Percentiles rank a stretch among this genome's conserved stretches.
Conservation (phyloP, 352 stramenopile species). For the Blastocystis sp. region DNA sequence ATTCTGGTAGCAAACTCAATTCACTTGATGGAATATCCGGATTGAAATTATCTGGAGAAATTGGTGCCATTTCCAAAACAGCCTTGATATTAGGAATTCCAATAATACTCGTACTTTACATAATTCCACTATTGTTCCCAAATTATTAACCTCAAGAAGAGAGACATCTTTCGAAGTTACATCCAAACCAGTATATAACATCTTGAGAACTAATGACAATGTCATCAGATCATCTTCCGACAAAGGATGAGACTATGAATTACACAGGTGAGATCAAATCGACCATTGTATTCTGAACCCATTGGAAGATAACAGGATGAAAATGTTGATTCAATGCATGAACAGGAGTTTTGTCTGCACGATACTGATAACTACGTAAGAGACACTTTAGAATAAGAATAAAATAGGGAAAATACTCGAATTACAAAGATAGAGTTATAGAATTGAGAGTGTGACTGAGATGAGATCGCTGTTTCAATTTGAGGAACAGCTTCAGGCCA, state of each 20-base stretch:
- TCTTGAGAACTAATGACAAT: conserved; percentile 12
- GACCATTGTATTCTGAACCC: conserved; percentile 41
- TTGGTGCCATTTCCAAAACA: conserved; percentile 18
- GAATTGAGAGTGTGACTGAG: neutral
- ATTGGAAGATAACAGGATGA: conserved; percentile 33
- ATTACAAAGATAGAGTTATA: conserved; percentile 48
- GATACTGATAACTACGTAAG: conserved; percentile 44
- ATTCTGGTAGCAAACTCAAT: conserved; percentile 6
- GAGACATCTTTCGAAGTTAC: neutral
- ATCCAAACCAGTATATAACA: conserved; percentile 36
- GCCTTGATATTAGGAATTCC: neutral
- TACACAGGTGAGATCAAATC: neutral
- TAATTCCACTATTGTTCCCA: neutral
- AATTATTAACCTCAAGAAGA: conserved; percentile 3
- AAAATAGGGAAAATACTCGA: neutral
- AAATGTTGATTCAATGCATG: conserved; percentile 32
- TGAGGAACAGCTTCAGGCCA: conserved; percentile 25
- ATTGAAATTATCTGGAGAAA: conserved; percentile 16
- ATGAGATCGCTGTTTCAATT: conserved; percentile 23
- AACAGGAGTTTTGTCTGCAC: conserved; percentile 1
- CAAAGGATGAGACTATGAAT: neutral
- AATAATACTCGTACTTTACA: neutral
- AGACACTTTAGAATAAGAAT: conserved; percentile 9
- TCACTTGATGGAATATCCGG: neutral
- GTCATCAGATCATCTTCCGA: neutral